Percentiles rank a stretch among this genome's conserved stretches.
Conservation (phyloP, 441 rosid species). For the Populus hybrid region DNA sequence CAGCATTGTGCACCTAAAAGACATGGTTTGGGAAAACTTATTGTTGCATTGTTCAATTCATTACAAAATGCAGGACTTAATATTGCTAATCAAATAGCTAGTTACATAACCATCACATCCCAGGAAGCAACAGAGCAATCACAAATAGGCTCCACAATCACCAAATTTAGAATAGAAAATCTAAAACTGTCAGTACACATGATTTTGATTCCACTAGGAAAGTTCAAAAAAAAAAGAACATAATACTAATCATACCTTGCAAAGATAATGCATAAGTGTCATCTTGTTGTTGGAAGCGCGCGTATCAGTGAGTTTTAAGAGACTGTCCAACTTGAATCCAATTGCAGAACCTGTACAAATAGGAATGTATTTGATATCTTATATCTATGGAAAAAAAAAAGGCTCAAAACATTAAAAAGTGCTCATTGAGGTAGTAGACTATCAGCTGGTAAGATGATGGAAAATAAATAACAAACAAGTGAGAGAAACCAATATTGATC, state of each 20-base stretch:
- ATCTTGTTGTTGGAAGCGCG: slow-evolving; percentile 91
- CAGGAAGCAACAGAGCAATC: background rate
- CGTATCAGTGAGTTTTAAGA: slow-evolving; percentile 85
- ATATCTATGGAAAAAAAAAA: slow-evolving; percentile 1
- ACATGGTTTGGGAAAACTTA: background rate
- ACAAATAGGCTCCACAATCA: background rate
- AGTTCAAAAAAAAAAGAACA: background rate
- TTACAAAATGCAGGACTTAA: background rate
- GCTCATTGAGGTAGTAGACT: background rate
- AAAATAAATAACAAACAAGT: background rate
- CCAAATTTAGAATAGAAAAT: slow-evolving; percentile 1
- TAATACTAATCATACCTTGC: slow-evolving; percentile 57
- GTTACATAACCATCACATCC: background rate
- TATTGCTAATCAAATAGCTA: background rate
- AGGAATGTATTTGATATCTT: slow-evolving; percentile 21
- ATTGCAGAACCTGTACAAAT: slow-evolving; percentile 80
- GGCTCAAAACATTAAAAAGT: background rate
- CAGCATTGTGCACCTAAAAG: background rate
- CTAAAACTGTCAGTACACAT: background rate
- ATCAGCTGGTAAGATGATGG: background rate
- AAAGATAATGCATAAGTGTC: slow-evolving; percentile 98
- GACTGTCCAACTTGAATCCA: slow-evolving; percentile 98
- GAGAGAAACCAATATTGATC: background rate
- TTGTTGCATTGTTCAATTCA: background rate
- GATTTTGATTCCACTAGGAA: background rate